Conservation (phyloP, 1,284 basidiomycete species). For the Ustilago xerochloae region DNA sequence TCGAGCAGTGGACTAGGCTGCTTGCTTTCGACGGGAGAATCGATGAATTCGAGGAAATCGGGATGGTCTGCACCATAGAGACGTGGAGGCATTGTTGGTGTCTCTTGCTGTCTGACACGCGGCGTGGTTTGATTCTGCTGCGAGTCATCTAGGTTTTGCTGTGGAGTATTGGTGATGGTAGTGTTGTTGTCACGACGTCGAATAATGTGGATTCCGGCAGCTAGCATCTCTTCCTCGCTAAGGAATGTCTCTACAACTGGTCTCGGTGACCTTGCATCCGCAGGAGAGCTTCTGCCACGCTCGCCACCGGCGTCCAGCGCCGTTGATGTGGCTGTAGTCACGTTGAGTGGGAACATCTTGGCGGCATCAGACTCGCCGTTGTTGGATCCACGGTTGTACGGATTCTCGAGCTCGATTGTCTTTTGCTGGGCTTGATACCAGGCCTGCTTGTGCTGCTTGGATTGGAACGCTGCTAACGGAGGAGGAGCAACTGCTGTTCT, state of each 20-base stretch:
- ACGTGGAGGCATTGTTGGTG: slow-evolving; percentile 21
- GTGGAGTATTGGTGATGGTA: background rate
- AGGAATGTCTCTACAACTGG: slow-evolving; percentile 30
- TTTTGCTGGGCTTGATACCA: slow-evolving; percentile 54
- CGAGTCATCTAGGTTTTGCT: no score
- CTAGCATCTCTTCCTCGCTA: slow-evolving; percentile 46
- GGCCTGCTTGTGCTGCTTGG: slow-evolving; percentile 45
- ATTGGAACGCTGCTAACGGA: background rate
- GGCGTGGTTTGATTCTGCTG: background rate
- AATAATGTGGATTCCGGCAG: slow-evolving; percentile 49
- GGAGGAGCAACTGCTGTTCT: background rate
- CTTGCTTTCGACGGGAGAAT: slow-evolving; percentile 28
- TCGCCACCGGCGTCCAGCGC: background rate
- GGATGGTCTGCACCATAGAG: slow-evolving; percentile 41
- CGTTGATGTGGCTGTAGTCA: background rate
- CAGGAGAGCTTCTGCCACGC: slow-evolving; percentile 3
- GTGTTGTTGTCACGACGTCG: slow-evolving; percentile 20
- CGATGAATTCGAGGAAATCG: slow-evolving; percentile 47
- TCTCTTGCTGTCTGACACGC: slow-evolving; percentile 5
- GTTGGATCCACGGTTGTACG: slow-evolving; percentile 10
- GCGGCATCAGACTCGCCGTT: slow-evolving; percentile 7
- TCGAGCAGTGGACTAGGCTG: slow-evolving; percentile 21
- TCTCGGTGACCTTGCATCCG: slow-evolving; percentile 5
- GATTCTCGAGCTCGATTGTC: slow-evolving; percentile 40
- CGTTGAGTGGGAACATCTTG: slow-evolving; percentile 37